A percentile compares a stretch with the other conserved stretches of the same genome.
These are phyloP conservation scores for Microdochium nivale DNA, from an alignment of 2,329 filamentous ascomycete species.

Conservation along the genomic window DNA sequence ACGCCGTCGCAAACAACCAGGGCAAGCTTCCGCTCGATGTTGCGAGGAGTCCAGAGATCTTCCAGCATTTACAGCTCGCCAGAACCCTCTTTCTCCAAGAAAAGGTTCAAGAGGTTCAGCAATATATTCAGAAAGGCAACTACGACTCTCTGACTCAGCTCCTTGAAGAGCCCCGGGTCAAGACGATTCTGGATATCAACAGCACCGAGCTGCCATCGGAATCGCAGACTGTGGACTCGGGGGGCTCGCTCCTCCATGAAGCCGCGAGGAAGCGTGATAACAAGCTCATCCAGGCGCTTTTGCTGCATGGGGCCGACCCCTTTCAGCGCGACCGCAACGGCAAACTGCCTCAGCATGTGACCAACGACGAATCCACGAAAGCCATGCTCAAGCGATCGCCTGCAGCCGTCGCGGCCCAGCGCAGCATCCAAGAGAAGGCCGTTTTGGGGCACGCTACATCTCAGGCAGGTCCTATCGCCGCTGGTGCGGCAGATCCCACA, in stretches of 20 bases:
- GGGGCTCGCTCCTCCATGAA: slow-evolving; percentile 91
- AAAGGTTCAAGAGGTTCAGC: slow-evolving; percentile 78
- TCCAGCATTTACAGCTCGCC: slow-evolving; percentile 86
- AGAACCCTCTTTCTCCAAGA: slow-evolving; percentile 83
- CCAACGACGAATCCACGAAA: slow-evolving; percentile 83
- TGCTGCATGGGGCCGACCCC: slow-evolving; percentile 91
- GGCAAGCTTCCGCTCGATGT: slow-evolving; percentile 83
- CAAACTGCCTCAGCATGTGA: slow-evolving; percentile 91
- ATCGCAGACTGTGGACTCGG: slow-evolving; percentile 63
- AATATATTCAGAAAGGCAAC: slow-evolving; percentile 61
- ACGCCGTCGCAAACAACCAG: slow-evolving; percentile 75
- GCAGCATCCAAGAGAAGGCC: slow-evolving; percentile 94
- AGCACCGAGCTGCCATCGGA: slow-evolving; percentile 83
- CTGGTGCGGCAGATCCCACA: slow-evolving; percentile 48
- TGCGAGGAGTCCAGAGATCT: slow-evolving; percentile 87
- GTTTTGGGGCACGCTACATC: slow-evolving; percentile 70
- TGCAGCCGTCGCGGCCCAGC: slow-evolving; percentile 85
- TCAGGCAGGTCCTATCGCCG: slow-evolving; percentile 40
- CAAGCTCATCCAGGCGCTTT: slow-evolving; percentile 77
- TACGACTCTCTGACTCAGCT: slow-evolving; percentile 73
- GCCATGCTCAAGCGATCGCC: slow-evolving; percentile 90
- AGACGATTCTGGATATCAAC: slow-evolving; percentile 86
- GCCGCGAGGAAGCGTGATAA: slow-evolving; percentile 82
- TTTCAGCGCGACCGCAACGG: slow-evolving; percentile 93
- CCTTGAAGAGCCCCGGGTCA: slow-evolving; percentile 75